phyloP scores from a whole-genome alignment of 768 basidiomycete species.

The Auriculariales sp. region DNA sequence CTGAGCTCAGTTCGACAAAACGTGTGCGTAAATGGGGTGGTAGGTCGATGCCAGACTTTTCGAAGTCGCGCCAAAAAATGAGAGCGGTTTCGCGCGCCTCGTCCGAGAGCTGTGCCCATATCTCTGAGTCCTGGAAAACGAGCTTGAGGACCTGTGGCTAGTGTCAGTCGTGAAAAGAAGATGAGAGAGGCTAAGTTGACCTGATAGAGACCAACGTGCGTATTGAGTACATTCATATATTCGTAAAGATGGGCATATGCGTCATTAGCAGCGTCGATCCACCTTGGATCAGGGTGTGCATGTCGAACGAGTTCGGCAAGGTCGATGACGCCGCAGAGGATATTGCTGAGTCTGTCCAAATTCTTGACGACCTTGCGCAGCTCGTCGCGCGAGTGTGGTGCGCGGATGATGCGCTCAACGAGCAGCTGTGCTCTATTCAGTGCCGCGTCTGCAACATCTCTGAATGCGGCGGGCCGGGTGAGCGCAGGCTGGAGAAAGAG shows the following conservation, averaged over 20 bases:
- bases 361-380: constrained; percentile 85
- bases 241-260: constrained; percentile 88
- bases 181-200: constrained; percentile 30
- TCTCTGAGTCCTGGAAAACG: constrained; percentile 52
- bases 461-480: constrained; percentile 51
- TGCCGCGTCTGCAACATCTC: constrained; percentile 63
- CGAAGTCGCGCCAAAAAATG: constrained; percentile 94
- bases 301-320: constrained; percentile 88
- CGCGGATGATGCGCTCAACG: constrained; percentile 69
- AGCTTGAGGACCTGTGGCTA: constrained; percentile 45
- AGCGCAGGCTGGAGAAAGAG: constrained; percentile 74
- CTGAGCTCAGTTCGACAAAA: constrained; percentile 83
- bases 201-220: constrained; percentile 78
- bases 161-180: constrained; percentile 5
- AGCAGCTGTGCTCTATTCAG: constrained; percentile 66
- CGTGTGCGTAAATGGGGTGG: constrained; percentile 59
- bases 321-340: constrained; percentile 93
- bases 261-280: constrained; percentile 73
- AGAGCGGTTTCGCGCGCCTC: constrained; percentile 80
- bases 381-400: constrained; percentile 57
- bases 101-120: constrained; percentile 48
- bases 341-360: constrained; percentile 88
- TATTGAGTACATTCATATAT: constrained; percentile 96
- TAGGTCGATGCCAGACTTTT: constrained; percentile 89
- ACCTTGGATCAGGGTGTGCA: constrained; percentile 74